Conservation (phyloP, 441 rosid species). For the Jatropha podagrica region DNA sequence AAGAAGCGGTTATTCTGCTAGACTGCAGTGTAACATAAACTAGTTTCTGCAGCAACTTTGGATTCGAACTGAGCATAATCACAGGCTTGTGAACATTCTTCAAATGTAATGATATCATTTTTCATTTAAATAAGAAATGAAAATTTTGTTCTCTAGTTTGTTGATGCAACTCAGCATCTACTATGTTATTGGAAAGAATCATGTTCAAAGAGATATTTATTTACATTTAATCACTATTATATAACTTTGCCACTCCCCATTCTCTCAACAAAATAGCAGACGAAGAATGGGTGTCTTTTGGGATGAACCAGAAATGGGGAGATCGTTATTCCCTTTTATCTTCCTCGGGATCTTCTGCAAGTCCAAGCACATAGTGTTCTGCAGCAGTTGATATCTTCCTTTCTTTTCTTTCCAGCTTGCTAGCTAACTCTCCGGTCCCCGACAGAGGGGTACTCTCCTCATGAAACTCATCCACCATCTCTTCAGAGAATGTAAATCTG, state of each 20-base stretch:
- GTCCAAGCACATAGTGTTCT: constrained; percentile 1
- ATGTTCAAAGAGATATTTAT: neutral
- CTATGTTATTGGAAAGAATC: too few species aligned
- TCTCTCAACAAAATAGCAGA: neutral
- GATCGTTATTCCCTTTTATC: neutral
- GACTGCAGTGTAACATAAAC: constrained; percentile 2
- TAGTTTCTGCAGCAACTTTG: constrained; percentile 9
- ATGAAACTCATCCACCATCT: constrained; percentile 1
- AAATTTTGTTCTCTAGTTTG: neutral
- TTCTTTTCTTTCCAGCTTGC: constrained; percentile 15
- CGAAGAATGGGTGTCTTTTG: neutral
- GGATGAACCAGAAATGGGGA: neutral
- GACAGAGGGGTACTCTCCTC: constrained; percentile 9
- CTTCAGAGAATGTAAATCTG: constrained; percentile 8
- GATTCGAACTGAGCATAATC: neutral
- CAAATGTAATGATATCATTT: neutral
- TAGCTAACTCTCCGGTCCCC: constrained; percentile 6
- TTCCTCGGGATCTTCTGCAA: neutral
- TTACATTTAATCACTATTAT: neutral
- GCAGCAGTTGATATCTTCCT: neutral
- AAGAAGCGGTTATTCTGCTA: neutral
- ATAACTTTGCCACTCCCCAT: neutral
- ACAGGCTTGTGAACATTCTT: constrained; percentile 5
- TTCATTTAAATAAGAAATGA: neutral
- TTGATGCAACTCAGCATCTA: neutral